Conservation (phyloP, 495 filamentous ascomycete genomes). For the Friedmanniomyces simplex region DNA sequence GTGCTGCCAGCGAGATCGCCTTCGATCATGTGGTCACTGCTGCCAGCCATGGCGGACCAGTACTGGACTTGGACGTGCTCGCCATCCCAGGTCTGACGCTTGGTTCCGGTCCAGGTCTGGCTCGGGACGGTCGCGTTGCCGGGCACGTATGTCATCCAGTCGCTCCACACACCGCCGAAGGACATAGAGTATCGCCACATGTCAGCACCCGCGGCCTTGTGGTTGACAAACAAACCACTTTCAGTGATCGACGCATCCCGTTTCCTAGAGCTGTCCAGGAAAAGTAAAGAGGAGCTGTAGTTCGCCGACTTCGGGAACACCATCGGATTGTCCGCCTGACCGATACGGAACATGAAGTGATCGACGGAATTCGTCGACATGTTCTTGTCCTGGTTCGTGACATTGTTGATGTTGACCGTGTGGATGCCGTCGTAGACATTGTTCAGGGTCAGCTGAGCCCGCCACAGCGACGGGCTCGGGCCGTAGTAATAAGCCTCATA, state of each 20-base stretch:
- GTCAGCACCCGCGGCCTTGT: conserved; percentile 54
- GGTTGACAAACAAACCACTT: conserved; percentile 38
- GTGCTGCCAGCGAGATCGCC: conserved; percentile 42
- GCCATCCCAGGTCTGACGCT: conserved; percentile 51
- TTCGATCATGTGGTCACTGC: conserved; percentile 54
- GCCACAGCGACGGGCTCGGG: conserved; percentile 45
- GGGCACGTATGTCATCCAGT: conserved; percentile 48
- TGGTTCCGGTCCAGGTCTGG: conserved; percentile 51
- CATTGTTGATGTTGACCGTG: conserved; percentile 49
- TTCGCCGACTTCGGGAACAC: conserved; percentile 49
- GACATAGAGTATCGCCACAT: conserved; percentile 55
- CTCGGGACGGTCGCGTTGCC: conserved; percentile 36
- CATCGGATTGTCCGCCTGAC: conserved; percentile 48
- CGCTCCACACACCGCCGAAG: conserved; percentile 49
- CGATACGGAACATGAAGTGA: conserved; percentile 48
- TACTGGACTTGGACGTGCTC: conserved; percentile 60
- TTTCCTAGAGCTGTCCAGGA: conserved; percentile 5
- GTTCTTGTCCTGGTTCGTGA: conserved; percentile 30
- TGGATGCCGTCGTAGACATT: conserved; percentile 59
- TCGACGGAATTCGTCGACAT: conserved; percentile 41
- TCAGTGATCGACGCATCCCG: neutral
- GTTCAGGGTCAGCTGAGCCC: conserved; percentile 42
- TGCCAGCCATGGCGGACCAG: conserved; percentile 54
- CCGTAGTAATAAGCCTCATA: conserved; percentile 31
- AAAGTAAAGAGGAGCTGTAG: conserved; percentile 33